Percentiles rank a stretch among this genome's conserved stretches.
phyloP scores from a whole-genome alignment of 768 basidiomycete genomes.

The Naganishia onofrii region DNA sequence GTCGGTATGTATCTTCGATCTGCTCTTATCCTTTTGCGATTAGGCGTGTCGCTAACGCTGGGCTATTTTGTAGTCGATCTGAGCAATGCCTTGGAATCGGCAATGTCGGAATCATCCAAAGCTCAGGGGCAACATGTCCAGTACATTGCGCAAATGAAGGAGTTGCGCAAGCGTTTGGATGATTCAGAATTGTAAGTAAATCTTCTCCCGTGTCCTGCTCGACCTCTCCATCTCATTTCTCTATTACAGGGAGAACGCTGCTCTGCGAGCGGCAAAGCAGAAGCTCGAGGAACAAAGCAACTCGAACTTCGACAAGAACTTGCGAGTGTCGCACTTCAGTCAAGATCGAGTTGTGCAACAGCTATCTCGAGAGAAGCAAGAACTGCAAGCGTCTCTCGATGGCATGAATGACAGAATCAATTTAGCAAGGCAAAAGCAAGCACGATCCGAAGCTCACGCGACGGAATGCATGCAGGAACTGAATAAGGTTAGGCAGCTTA shows the following conservation, averaged over 20 bases:
- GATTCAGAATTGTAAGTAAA: conserved; percentile 25
- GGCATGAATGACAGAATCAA: conserved; percentile 72
- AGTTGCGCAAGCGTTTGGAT: conserved; percentile 26
- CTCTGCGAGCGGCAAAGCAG: conserved; percentile 26
- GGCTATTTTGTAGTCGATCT: conserved; percentile 16
- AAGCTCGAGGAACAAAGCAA: conserved; percentile 31
- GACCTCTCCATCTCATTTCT: background rate
- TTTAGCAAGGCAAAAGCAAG: conserved; percentile 72
- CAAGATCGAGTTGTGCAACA: conserved; percentile 69
- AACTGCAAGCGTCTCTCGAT: conserved; percentile 71
- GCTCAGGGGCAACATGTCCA: conserved; percentile 28
- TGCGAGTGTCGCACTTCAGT: conserved; percentile 18
- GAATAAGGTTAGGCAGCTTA: conserved; percentile 72
- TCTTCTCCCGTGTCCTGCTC: background rate
- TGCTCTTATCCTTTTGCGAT: background rate
- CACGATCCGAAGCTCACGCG: conserved; percentile 73
- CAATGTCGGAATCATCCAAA: conserved; percentile 21
- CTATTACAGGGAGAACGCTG: conserved; percentile 22
- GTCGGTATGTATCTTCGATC: conserved; percentile 20
- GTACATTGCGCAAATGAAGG: conserved; percentile 28
- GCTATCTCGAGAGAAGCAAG: conserved; percentile 74
- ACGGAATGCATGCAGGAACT: conserved; percentile 74
- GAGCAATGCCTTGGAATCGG: conserved; percentile 24
- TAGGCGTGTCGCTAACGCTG: background rate
- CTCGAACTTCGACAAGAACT: conserved; percentile 28